Conservation (phyloP, 2,329 filamentous ascomycete genomes). For the Periconia sp. region DNA sequence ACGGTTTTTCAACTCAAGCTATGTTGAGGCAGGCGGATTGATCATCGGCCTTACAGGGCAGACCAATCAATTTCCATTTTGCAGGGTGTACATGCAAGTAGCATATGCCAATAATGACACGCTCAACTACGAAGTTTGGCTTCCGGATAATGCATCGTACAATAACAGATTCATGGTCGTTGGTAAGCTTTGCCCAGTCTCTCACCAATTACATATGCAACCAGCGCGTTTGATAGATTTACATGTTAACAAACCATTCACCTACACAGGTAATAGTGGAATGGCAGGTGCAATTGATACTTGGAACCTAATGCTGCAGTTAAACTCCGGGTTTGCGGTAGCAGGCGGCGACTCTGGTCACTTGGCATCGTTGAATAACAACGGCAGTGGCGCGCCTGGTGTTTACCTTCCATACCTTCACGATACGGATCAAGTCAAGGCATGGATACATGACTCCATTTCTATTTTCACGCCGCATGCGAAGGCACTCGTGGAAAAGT, state of each 20-base stretch:
- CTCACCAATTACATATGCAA: no score
- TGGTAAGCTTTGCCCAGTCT: no score
- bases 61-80: background rate
- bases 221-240: no score
- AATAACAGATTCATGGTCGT: slow-evolving; percentile 1
- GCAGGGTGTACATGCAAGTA: background rate
- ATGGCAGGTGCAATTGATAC: slow-evolving; percentile 13
- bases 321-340: slow-evolving; percentile 11
- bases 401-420: background rate
- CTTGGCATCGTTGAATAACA: slow-evolving; percentile 8
- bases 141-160: background rate
- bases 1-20: no score
- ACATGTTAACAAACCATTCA: no score
- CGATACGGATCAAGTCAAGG: slow-evolving; percentile 4
- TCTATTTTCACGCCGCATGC: slow-evolving; percentile 9
- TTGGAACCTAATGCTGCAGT: slow-evolving; percentile 3
- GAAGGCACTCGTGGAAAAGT: background rate
- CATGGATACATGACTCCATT: slow-evolving; percentile 14
- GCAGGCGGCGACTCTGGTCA: slow-evolving; percentile 11
- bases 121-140: background rate
- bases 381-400: slow-evolving; percentile 9
- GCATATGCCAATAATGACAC: background rate
- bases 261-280: slow-evolving; percentile 5
- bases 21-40: no score
- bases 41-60: no score